phyloP scores from a whole-genome alignment of 495 filamentous ascomycete genomes.

The Penicillium cataractarum region DNA sequence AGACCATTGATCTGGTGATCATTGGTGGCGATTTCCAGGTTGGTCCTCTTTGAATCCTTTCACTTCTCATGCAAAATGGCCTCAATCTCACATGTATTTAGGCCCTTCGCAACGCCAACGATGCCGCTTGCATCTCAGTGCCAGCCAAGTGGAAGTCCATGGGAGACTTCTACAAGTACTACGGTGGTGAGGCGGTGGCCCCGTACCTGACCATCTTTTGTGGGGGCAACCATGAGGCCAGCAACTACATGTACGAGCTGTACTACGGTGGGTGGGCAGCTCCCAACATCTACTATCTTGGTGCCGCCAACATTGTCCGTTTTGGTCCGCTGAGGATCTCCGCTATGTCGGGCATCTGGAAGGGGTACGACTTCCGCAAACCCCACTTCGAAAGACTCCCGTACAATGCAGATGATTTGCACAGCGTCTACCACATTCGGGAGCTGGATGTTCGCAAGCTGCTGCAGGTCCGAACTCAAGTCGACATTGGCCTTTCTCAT shows the following conservation, averaged over 20 bases:
- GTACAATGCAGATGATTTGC: slow-evolving; percentile 71
- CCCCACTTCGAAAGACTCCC: slow-evolving; percentile 86
- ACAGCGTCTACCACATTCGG: slow-evolving; percentile 82
- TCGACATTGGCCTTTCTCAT: slow-evolving; percentile 90
- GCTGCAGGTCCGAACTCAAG: slow-evolving; percentile 76
- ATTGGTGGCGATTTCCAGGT: slow-evolving; percentile 93
- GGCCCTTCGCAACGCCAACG: slow-evolving; percentile 84
- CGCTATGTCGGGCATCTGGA: slow-evolving; percentile 93
- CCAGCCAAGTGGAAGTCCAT: slow-evolving; percentile 81
- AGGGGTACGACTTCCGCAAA: slow-evolving; percentile 78
- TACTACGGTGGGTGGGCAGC: slow-evolving; percentile 98
- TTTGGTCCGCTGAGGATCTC: slow-evolving; percentile 84
- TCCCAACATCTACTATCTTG: slow-evolving; percentile 94
- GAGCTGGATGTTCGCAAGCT: slow-evolving; percentile 92
- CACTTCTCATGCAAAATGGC: not conserved
- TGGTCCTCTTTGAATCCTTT: slow-evolving; percentile 15
- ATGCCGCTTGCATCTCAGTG: slow-evolving; percentile 84
- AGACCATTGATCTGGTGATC: slow-evolving; percentile 78
- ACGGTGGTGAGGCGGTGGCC: slow-evolving; percentile 73
- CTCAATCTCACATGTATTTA: slow-evolving; percentile 39
- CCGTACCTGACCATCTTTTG: slow-evolving; percentile 91
- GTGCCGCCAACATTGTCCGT: slow-evolving; percentile 84
- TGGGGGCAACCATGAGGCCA: slow-evolving; percentile 93
- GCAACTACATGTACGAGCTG: slow-evolving; percentile 82
- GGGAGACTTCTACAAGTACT: slow-evolving; percentile 92